These are phyloP conservation scores for Pythium aristosporum DNA, from an alignment of 352 stramenopile species.

Conservation along the genomic window DNA sequence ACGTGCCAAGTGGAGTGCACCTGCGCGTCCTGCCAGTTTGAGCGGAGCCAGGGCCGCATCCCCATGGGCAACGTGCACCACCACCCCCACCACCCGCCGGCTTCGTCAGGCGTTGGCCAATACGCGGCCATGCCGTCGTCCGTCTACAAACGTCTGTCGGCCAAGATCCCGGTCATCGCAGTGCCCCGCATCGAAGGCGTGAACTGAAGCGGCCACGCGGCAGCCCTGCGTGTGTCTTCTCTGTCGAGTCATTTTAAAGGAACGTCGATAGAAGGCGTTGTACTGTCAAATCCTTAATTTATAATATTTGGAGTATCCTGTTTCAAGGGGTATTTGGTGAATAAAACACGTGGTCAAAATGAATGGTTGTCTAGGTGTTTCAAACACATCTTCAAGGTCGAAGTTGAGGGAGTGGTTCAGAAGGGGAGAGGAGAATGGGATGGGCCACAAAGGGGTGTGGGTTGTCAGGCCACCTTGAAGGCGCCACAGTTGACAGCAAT, in stretches of 20 bases:
- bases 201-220: slow-evolving; percentile 33
- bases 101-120: background rate
- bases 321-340: slow-evolving; percentile 5
- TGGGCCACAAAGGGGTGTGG: background rate
- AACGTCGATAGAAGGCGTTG: slow-evolving; percentile 12
- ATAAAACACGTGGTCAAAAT: slow-evolving; percentile 13
- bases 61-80: background rate
- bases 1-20: slow-evolving; percentile 26
- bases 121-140: slow-evolving; percentile 6
- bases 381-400: slow-evolving; percentile 31
- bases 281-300: slow-evolving; percentile 18
- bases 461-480: slow-evolving; percentile 16
- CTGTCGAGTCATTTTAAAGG: slow-evolving; percentile 13
- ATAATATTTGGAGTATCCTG: slow-evolving; percentile 5
- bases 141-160: slow-evolving; percentile 15
- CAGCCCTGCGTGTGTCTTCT: background rate
- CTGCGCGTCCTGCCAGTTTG: slow-evolving; percentile 9
- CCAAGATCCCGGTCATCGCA: slow-evolving; percentile 59
- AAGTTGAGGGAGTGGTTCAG: slow-evolving; percentile 27
- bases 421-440: slow-evolving; percentile 2
- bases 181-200: slow-evolving; percentile 62
- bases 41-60: slow-evolving; percentile 9
- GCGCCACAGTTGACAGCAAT: background rate
- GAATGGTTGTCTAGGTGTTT: slow-evolving; percentile 4
- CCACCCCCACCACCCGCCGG: background rate